Evolutionary conservation across 352 stramenopile species (phyloP).

Genomic region (Pythium diclinum): DNA sequence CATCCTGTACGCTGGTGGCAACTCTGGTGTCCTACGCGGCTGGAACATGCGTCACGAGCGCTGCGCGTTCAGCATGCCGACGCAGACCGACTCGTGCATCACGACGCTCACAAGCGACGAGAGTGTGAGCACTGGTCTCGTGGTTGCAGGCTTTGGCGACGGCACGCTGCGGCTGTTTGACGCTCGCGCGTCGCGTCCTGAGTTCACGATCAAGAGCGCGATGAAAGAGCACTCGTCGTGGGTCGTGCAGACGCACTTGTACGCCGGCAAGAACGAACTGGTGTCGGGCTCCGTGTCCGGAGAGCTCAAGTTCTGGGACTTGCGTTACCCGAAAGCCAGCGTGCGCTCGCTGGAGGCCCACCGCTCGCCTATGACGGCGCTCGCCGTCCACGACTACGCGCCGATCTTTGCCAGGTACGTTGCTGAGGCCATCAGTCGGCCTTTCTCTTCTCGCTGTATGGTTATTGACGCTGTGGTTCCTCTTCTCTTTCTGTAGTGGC

Average conservation of each 20-base stretch:
- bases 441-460: slow-evolving; percentile 2
- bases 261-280: slow-evolving; percentile 81
- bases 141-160: slow-evolving; percentile 93
- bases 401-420: slow-evolving; percentile 92
- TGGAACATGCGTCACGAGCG: slow-evolving; percentile 96
- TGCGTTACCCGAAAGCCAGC: slow-evolving; percentile 84
- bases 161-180: slow-evolving; percentile 95
- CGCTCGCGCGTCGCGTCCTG: slow-evolving; percentile 63
- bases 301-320: slow-evolving; percentile 97
- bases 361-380: slow-evolving; percentile 94
- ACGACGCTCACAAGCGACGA: slow-evolving; percentile 87
- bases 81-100: slow-evolving; percentile 88
- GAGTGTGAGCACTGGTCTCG: slow-evolving; percentile 52
- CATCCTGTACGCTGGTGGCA: slow-evolving; percentile 91
- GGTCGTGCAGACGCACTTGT: slow-evolving; percentile 92
- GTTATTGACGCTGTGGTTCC: neutral
- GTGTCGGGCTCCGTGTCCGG: slow-evolving; percentile 93
- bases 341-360: slow-evolving; percentile 88
- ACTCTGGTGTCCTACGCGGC: slow-evolving; percentile 87
- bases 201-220: slow-evolving; percentile 62
- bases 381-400: slow-evolving; percentile 94
- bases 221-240: slow-evolving; percentile 93
- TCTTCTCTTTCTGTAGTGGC: slow-evolving; percentile 48
- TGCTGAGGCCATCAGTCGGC: neutral
- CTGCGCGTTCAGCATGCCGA: slow-evolving; percentile 75